Percentiles rank a stretch among this genome's conserved stretches.
phyloP scores from a whole-genome alignment of 2,329 filamentous ascomycete genomes.

The Aspergillus luchuensis region DNA sequence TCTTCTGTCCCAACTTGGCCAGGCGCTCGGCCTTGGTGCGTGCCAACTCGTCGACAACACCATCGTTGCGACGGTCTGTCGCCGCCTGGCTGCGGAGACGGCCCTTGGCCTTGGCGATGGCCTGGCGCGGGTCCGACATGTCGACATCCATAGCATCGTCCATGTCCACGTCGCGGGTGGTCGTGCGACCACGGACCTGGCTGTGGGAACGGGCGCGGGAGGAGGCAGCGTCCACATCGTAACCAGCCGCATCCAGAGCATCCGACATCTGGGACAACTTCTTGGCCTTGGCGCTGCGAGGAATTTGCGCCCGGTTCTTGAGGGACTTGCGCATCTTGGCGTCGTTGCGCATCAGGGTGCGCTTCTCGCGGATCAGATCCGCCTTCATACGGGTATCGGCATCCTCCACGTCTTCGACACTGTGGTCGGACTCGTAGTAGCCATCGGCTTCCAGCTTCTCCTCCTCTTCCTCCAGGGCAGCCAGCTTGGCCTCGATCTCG shows the following conservation, averaged over 20 bases:
- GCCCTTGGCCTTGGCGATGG: conserved; percentile 71
- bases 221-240: conserved; percentile 75
- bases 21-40: conserved; percentile 81
- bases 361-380: conserved; percentile 93
- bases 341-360: conserved; percentile 87
- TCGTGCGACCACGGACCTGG: conserved; percentile 67
- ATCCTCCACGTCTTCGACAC: conserved; percentile 85
- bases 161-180: conserved; percentile 64
- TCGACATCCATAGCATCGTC: conserved; percentile 70
- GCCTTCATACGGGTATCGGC: conserved; percentile 89
- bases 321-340: conserved; percentile 92
- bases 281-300: conserved; percentile 77
- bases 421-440: conserved; percentile 84
- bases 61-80: conserved; percentile 49
- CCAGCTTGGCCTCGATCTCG: conserved; percentile 91
- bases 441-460: conserved; percentile 88
- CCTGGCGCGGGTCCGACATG: conserved; percentile 40
- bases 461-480: conserved; percentile 91
- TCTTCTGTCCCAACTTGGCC: conserved; percentile 89
- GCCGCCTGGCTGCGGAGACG: conserved; percentile 60
- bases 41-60: conserved; percentile 65
- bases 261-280: conserved; percentile 84
- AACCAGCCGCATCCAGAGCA: conserved; percentile 79
- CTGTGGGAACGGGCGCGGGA: conserved; percentile 68
- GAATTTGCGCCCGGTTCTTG: conserved; percentile 95